phyloP scores from a whole-genome alignment of 2,329 filamentous ascomycete genomes.

The Sphaerostilbella broomeana region DNA sequence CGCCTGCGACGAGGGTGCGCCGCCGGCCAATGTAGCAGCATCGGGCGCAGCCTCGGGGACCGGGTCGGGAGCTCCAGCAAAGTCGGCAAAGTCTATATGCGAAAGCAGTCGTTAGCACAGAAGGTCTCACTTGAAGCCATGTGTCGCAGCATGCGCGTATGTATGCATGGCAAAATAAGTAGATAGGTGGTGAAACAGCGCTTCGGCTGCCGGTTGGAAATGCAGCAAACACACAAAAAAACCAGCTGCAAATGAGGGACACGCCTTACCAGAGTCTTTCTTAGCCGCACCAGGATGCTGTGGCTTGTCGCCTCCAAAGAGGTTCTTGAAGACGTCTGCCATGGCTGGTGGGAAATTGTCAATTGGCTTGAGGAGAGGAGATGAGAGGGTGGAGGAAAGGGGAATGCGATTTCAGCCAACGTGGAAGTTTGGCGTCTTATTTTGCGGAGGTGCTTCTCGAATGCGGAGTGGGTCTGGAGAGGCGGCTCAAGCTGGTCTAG shows the following conservation, averaged over 20 bases:
- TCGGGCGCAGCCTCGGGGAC: slow-evolving; percentile 43
- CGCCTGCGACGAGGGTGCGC: slow-evolving; percentile 39
- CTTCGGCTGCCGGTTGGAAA: too few relatives aligned
- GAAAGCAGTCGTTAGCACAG: not conserved
- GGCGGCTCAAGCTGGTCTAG: too few relatives aligned
- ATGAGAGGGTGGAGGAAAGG: slow-evolving; percentile 6
- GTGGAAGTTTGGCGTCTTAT: slow-evolving; percentile 13
- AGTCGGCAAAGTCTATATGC: slow-evolving; percentile 81
- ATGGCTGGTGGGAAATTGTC: slow-evolving; percentile 34
- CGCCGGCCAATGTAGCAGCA: slow-evolving; percentile 40
- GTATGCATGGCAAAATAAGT: too few relatives aligned
- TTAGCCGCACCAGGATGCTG: slow-evolving; percentile 38
- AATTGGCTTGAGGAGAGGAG: slow-evolving; percentile 17
- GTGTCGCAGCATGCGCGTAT: too few relatives aligned
- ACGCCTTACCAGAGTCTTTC: slow-evolving; percentile 57
- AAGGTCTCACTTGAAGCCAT: too few relatives aligned
- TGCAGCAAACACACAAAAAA: too few relatives aligned
- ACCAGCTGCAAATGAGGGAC: not conserved
- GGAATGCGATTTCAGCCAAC: slow-evolving; percentile 13
- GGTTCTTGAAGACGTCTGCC: slow-evolving; percentile 57
- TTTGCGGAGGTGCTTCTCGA: slow-evolving; percentile 13
- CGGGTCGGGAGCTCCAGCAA: slow-evolving; percentile 70
- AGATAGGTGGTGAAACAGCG: too few relatives aligned
- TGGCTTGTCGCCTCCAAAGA: slow-evolving; percentile 62
- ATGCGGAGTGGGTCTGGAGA: slow-evolving; percentile 8